Percentiles rank a stretch among this genome's conserved stretches.
Evolutionary conservation across 2,329 filamentous ascomycete species (phyloP).

Genomic region (Talaromyces verruculosus): DNA sequence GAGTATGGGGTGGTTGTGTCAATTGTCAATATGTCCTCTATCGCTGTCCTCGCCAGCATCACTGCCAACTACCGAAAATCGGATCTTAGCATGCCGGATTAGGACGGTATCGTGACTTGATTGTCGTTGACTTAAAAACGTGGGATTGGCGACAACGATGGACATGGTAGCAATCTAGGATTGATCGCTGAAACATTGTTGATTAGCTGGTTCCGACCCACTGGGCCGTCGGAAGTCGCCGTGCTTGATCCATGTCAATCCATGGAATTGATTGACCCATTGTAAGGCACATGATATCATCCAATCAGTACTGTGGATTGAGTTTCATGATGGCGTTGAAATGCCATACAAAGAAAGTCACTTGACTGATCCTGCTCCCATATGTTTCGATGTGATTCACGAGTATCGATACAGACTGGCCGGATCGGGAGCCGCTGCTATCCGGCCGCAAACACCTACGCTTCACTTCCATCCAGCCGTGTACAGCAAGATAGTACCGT

Average conservation of each 20-base stretch:
- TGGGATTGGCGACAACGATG: background rate
- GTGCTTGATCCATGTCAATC: slow-evolving; percentile 2
- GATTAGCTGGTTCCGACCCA: slow-evolving; percentile 6
- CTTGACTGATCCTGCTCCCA: slow-evolving; percentile 2
- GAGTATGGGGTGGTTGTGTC: background rate
- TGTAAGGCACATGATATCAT: slow-evolving; percentile 6
- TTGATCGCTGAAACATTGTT: background rate
- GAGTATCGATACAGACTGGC: background rate
- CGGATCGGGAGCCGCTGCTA: background rate
- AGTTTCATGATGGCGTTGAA: background rate
- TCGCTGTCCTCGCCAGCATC: background rate
- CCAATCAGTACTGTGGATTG: background rate
- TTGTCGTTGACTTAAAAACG: background rate
- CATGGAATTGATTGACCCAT: background rate
- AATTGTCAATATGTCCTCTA: background rate
- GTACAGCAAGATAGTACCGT: background rate
- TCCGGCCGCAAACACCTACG: background rate
- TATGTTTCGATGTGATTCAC: background rate
- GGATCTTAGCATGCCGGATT: background rate
- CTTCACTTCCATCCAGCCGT: background rate
- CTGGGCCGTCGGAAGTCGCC: slow-evolving; percentile 1
- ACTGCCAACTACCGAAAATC: background rate
- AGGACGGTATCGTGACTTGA: background rate
- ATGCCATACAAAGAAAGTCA: slow-evolving; percentile 1
- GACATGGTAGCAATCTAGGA: background rate